Evolutionary conservation across 2,329 filamentous ascomycete species (phyloP), one percentile per base, ranked within the genome.

Genomic region (Pseudogymnoascus sp.): DNA sequence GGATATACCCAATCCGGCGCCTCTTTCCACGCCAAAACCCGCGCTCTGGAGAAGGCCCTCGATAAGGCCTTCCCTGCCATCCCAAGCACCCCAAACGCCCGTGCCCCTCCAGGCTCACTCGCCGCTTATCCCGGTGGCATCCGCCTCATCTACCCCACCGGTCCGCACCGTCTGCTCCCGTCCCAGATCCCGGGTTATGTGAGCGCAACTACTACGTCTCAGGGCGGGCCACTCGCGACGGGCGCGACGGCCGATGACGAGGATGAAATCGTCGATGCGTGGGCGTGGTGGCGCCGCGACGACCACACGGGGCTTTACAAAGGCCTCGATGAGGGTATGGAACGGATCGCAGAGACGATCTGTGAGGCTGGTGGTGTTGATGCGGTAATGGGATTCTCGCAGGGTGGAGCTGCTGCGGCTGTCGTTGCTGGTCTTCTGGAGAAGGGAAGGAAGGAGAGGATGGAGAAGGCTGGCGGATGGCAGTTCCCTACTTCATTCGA

Each of bases 1-100:
- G 89, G 93, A 74, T 97, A 86, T 82, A 96, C 93, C 6, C 93
- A 97, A 79, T 95, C 90, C 28, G 91, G 92, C 3, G 75, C 86
- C 3, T 79, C 91, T 65, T 97, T 97, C 82, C 87, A 85, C 72
- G 83, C 87, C 73, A 97, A 97, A 77, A 95, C 90, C 50, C 89
- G 91, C 73, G 90, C 90, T 9, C 79, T 97, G 1, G 85, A 91
- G 68, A 96, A 97, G 74, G 78, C 87, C 60, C 82, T 97, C 62
- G 74, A 78, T 63, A 96, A 96, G 71, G 77, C 84, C 28, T 88
- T 97, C 65, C 81, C 84, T 7, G 74, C 81, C 1, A 81, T 86
- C 47, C 75, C 82, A 58, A 72, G 83, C 68, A 78, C 72, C 60
- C 80, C 78, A 65, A 78, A 73, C 75, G 75, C 65, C n/a, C 75